phyloP scores from a whole-genome alignment of 2,329 filamentous ascomycete species.

The Aspergillus aculeatinus region DNA sequence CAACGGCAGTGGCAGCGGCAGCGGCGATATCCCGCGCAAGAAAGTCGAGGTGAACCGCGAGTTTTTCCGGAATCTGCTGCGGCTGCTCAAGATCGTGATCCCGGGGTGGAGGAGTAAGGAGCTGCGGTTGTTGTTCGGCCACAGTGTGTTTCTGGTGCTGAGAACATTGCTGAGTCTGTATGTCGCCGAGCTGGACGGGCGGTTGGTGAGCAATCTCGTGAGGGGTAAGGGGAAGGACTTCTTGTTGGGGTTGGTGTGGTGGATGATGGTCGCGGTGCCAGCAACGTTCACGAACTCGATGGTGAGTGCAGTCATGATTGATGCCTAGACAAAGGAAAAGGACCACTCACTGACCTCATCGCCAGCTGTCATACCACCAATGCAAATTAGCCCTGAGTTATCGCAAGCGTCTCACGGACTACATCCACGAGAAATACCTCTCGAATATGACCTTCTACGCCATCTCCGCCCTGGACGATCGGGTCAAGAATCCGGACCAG shows the following conservation, averaged over 20 bases:
- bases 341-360: slow-evolving; percentile 5
- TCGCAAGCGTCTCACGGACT: slow-evolving; percentile 85
- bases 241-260: slow-evolving; percentile 84
- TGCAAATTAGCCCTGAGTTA: slow-evolving; percentile 92
- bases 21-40: slow-evolving; percentile 52
- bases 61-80: slow-evolving; percentile 73
- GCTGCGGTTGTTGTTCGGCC: slow-evolving; percentile 78
- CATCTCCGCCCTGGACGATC: slow-evolving; percentile 88
- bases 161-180: slow-evolving; percentile 91
- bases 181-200: slow-evolving; percentile 92
- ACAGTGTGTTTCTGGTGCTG: slow-evolving; percentile 88
- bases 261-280: slow-evolving; percentile 95
- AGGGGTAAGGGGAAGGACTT: slow-evolving; percentile 91
- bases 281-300: slow-evolving; percentile 99
- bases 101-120: slow-evolving; percentile 90
- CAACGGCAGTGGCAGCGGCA: neutral
- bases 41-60: slow-evolving; percentile 92
- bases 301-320: slow-evolving; percentile 56
- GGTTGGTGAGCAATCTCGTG: slow-evolving; percentile 86
- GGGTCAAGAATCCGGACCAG: slow-evolving; percentile 98
- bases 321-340: neutral
- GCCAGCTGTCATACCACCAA: slow-evolving; percentile 92
- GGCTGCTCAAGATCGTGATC: slow-evolving; percentile 80
- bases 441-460: slow-evolving; percentile 98
- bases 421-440: slow-evolving; percentile 93